Percentiles rank a stretch among this genome's conserved stretches.
Evolutionary conservation across 129 eudicot genomes (phyloP).

Genomic region (Escallonia rubra): DNA sequence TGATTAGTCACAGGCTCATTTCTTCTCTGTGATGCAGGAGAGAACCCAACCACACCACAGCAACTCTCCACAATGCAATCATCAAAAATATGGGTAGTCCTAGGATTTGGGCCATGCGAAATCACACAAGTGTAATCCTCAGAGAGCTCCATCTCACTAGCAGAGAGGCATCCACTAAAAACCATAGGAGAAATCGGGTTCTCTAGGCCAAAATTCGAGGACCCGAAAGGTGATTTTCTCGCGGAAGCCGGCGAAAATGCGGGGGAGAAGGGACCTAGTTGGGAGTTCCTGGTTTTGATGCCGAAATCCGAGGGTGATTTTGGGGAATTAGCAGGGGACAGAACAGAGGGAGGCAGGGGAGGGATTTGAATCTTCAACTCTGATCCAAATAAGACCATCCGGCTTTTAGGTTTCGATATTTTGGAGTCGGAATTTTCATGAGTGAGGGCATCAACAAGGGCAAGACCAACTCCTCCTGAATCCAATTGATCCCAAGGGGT

Average conservation of each 20-base stretch:
- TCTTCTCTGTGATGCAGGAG: slow-evolving; percentile 32
- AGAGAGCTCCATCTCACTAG: slow-evolving; percentile 69
- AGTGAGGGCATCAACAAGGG: slow-evolving; percentile 51
- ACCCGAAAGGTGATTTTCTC: slow-evolving; percentile 38
- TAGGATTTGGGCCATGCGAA: slow-evolving; percentile 71
- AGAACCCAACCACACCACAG: slow-evolving; percentile 41
- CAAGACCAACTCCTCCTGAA: slow-evolving; percentile 54
- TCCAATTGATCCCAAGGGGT: slow-evolving; percentile 37
- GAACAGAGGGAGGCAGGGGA: slow-evolving; percentile 21
- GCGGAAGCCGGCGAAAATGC: slow-evolving; percentile 15
- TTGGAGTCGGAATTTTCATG: slow-evolving; percentile 34
- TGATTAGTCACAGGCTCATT: slow-evolving; percentile 9
- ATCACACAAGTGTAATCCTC: slow-evolving; percentile 87
- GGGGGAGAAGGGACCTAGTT: slow-evolving; percentile 26
- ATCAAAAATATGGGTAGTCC: slow-evolving; percentile 70
- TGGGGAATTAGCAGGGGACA: slow-evolving; percentile 28
- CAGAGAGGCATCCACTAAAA: slow-evolving; percentile 31
- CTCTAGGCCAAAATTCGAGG: slow-evolving; percentile 21
- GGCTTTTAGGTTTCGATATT: slow-evolving; percentile 23
- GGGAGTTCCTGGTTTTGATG: slow-evolving; percentile 50
- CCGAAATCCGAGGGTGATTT: slow-evolving; percentile 64
- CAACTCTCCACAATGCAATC: slow-evolving; percentile 74
- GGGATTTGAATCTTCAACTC: slow-evolving; percentile 72
- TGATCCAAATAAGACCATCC: slow-evolving; percentile 54
- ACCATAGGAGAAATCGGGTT: slow-evolving; percentile 32